Conservation (phyloP, 371 early-diverging fungal species). For the Gilbertella persicaria region DNA sequence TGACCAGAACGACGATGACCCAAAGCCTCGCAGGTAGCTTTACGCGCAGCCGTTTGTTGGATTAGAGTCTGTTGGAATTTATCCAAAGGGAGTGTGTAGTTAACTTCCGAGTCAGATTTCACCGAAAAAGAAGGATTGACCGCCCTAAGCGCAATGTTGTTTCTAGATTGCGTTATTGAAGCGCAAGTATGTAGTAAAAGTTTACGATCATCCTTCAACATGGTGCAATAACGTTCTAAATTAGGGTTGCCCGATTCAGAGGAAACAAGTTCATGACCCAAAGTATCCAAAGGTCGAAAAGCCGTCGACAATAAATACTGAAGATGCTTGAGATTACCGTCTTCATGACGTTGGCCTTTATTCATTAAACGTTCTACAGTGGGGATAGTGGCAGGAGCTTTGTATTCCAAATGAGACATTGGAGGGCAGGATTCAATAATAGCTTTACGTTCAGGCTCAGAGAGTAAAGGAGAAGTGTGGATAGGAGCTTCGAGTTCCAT, state of each 20-base stretch:
- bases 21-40: not conserved
- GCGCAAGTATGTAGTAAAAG: slow-evolving; percentile 7
- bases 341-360: slow-evolving; percentile 14
- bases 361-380: slow-evolving; percentile 9
- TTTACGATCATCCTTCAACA: slow-evolving; percentile 9
- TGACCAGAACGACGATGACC: not conserved
- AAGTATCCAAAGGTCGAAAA: slow-evolving; percentile 11
- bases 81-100: not conserved
- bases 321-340: slow-evolving; percentile 4
- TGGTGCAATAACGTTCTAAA: not conserved
- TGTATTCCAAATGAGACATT: slow-evolving; percentile 7
- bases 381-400: slow-evolving; percentile 15
- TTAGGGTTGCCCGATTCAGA: not conserved
- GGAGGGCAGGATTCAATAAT: slow-evolving; percentile 19
- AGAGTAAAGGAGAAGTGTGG: not conserved
- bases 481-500: slow-evolving; percentile 1
- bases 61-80: not conserved
- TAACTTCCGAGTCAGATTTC: not conserved
- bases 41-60: slow-evolving; percentile 3
- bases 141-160: slow-evolving; percentile 16
- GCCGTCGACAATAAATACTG: slow-evolving; percentile 12
- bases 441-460: slow-evolving; percentile 14
- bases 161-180: slow-evolving; percentile 3
- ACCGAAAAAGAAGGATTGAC: slow-evolving; percentile 8
- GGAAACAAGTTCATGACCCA: slow-evolving; percentile 7